phyloP scores from a whole-genome alignment of 306 rosid species.

The Prunus padus region DNA sequence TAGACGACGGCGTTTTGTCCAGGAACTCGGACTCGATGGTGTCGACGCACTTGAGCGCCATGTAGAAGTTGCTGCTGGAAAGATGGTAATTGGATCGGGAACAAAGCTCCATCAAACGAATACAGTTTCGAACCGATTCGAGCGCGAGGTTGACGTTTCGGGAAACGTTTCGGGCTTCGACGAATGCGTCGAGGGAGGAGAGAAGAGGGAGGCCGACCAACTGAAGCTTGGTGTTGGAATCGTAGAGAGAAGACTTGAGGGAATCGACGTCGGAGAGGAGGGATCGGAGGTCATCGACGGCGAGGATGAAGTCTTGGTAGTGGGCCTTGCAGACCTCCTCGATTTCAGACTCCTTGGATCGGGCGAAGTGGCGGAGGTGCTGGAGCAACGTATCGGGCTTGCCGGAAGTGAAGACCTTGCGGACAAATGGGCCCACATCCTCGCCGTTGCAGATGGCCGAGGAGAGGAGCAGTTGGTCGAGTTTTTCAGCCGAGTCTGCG shows the following conservation, averaged over 20 bases:
- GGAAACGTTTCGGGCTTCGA: constrained; percentile 78
- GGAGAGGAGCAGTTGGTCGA: constrained; percentile 81
- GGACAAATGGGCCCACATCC: constrained; percentile 87
- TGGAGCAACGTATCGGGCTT: constrained; percentile 88
- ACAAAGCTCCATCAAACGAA: constrained; percentile 66
- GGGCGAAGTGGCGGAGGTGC: constrained; percentile 90
- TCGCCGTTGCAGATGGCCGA: constrained; percentile 93
- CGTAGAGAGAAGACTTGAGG: constrained; percentile 84
- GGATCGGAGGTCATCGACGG: constrained; percentile 98
- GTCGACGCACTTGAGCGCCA: constrained; percentile 87
- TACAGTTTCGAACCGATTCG: constrained; percentile 53
- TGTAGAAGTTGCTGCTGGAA: constrained; percentile 63
- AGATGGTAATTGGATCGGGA: constrained; percentile 80
- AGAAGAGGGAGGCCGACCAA: constrained; percentile 77
- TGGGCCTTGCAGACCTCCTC: constrained; percentile 98
- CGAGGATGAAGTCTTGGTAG: constrained; percentile 97
- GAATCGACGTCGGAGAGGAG: constrained; percentile 93
- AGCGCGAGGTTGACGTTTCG: constrained; percentile 73
- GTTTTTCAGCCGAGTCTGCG: constrained; percentile 79
- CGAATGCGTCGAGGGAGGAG: constrained; percentile 76
- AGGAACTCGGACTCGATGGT: constrained; percentile 63
- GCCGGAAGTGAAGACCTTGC: constrained; percentile 77
- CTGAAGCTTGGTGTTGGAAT: constrained; percentile 87
- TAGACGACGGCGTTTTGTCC: constrained; percentile 68
- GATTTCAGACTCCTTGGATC: constrained; percentile 92